phyloP scores from a whole-genome alignment of 495 filamentous ascomycete genomes.

The Amniculicola lignicola region DNA sequence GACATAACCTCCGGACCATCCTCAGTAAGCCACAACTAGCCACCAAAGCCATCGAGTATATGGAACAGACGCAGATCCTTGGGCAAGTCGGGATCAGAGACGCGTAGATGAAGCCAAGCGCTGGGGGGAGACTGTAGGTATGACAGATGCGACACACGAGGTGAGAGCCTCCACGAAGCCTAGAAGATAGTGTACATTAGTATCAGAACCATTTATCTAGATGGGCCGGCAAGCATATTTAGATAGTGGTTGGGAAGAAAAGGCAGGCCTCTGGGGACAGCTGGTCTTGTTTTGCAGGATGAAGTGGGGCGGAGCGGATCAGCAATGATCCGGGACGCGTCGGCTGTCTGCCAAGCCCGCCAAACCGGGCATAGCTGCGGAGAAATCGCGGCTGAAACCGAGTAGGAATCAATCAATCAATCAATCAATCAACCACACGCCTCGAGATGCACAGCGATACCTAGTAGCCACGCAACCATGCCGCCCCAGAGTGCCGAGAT shows the following conservation, averaged over 20 bases:
- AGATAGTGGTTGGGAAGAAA: slow-evolving; percentile 6
- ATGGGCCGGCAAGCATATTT: neutral
- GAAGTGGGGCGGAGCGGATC: neutral
- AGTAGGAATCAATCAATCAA: too few species aligned
- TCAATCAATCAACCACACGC: too few species aligned
- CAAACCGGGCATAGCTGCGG: too few species aligned
- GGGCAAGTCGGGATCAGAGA: slow-evolving; percentile 3
- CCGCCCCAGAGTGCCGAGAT: neutral
- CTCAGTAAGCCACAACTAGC: slow-evolving; percentile 13
- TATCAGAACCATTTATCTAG: slow-evolving; percentile 6
- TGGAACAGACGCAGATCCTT: slow-evolving; percentile 11
- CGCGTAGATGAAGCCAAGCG: slow-evolving; percentile 2
- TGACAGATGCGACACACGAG: neutral
- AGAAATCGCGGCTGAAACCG: too few species aligned
- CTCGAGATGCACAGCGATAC: too few species aligned
- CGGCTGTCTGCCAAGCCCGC: too few species aligned
- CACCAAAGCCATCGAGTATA: slow-evolving; percentile 14
- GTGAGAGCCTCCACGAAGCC: neutral
- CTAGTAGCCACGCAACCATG: neutral
- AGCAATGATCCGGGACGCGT: too few species aligned
- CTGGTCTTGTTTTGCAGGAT: neutral
- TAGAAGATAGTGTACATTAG: neutral
- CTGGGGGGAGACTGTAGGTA: slow-evolving; percentile 7
- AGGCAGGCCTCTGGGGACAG: slow-evolving; percentile 5
- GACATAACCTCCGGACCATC: slow-evolving; percentile 9